A percentile compares a stretch with the other conserved stretches of the same genome.
These are phyloP conservation scores for Microbotryum silenes-acaulis DNA, from an alignment of 1,284 basidiomycete genomes.

Conservation along the genomic window DNA sequence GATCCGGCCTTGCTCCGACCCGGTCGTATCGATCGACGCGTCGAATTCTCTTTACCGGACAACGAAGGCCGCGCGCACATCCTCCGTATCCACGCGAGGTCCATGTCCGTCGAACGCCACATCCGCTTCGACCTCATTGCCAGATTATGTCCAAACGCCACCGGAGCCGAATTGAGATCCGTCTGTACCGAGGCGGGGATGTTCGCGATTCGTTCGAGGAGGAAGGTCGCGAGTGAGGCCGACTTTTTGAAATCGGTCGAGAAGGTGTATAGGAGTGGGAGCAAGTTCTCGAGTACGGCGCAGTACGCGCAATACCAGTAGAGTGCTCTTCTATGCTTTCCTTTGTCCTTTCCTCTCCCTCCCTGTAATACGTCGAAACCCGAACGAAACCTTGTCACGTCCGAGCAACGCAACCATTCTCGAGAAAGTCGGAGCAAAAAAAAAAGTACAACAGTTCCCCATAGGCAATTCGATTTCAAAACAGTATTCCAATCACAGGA, in stretches of 20 bases:
- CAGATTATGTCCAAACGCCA: conserved; percentile 92
- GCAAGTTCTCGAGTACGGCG: conserved; percentile 82
- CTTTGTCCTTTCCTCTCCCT: too few relatives aligned
- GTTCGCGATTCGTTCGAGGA: conserved; percentile 94
- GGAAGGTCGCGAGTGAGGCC: conserved; percentile 94
- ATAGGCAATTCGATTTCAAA: too few relatives aligned
- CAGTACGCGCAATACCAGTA: conserved; percentile 44
- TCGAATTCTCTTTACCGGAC: conserved; percentile 94
- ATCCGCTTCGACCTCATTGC: conserved; percentile 98
- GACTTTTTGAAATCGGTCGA: conserved; percentile 95
- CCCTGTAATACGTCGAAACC: too few relatives aligned
- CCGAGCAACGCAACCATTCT: too few relatives aligned
- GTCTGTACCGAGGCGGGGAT: conserved; percentile 99
- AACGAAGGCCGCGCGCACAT: conserved; percentile 96
- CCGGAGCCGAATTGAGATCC: conserved; percentile 90
- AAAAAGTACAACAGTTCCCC: too few relatives aligned
- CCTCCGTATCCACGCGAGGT: conserved; percentile 90
- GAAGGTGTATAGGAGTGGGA: conserved; percentile 94
- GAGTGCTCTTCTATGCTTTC: background rate
- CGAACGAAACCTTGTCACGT: too few relatives aligned
- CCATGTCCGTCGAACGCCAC: conserved; percentile 95
- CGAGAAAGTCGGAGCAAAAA: too few relatives aligned
- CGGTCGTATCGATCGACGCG: conserved; percentile 87
- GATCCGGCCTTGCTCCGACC: conserved; percentile 95
- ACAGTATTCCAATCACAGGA: too few relatives aligned